phyloP scores from a whole-genome alignment of 345 rosid genomes.

The Excoecaria cochinchinensis region DNA sequence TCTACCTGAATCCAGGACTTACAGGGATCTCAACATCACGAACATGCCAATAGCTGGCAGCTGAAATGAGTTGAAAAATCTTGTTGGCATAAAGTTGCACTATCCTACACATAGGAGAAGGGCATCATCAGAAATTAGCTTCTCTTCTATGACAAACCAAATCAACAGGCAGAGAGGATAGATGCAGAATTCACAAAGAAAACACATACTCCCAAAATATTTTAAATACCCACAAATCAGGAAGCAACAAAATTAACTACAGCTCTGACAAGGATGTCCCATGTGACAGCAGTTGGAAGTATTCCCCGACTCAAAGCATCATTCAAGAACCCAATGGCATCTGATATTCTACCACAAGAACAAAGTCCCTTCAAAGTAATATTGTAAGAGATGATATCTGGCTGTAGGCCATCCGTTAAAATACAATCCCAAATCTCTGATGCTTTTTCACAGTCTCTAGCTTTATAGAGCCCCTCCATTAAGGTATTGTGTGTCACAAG shows the following conservation, averaged over 20 bases:
- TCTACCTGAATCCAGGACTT: constrained; percentile 7
- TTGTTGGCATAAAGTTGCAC: background rate
- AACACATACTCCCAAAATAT: background rate
- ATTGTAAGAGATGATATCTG: constrained; percentile 82
- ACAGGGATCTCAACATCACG: constrained; percentile 12
- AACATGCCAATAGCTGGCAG: constrained; percentile 2
- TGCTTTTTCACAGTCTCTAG: constrained; percentile 56
- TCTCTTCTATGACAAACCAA: background rate
- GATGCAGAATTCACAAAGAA: background rate
- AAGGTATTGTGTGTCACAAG: constrained; percentile 80
- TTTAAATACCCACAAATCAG: background rate
- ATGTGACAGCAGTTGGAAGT: constrained; percentile 59
- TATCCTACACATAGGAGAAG: background rate
- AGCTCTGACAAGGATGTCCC: constrained; percentile 85
- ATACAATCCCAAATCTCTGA: constrained; percentile 65
- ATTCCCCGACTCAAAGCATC: constrained; percentile 66
- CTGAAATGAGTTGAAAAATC: background rate
- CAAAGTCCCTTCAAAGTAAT: constrained; percentile 73
- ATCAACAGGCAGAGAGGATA: background rate
- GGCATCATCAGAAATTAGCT: background rate
- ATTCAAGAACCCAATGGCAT: constrained; percentile 59
- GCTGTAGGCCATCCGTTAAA: constrained; percentile 47
- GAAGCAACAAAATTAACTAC: constrained; percentile 34
- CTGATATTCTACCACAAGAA: constrained; percentile 53
- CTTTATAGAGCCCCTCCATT: constrained; percentile 77